Evolutionary conservation across 139 green algal species (phyloP), one percentile per base, ranked within the genome.

Genomic region (Chlorella sp.): DNA sequence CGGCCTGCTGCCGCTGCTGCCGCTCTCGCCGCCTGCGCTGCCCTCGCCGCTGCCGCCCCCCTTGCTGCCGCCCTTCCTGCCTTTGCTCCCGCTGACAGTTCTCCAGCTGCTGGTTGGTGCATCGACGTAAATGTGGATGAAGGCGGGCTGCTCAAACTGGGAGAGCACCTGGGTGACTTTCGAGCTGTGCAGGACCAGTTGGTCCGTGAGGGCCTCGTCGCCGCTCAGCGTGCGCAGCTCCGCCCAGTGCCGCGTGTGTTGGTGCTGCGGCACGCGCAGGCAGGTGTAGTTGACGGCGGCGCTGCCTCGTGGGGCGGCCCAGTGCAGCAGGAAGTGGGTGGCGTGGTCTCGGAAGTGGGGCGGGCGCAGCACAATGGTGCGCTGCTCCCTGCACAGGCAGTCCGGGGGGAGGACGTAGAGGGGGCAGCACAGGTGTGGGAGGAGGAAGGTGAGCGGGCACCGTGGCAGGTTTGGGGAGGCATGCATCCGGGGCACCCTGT

Each of bases 101-200:
- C n/a, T n/a, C n/a, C n/a, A n/a, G n/a, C n/a, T n/a, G n/a, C n/a
- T n/a, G n/a, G n/a, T n/a, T n/a, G 48, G 48, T 9, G 48, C 48
- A 57, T 57, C 48, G 7, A 75, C 75, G 28, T 85, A 92, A 4
- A n/a, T 82, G 37, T 96, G 94, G 66, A 96, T 94, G 84, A 91
- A 95, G 2, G 66, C 22, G 18, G n/a, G 53, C 1, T 73, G 30
- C 84, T 95, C 94, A 73, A 95, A 83, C 86, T 95, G 95, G 81
- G 87, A 37, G 9, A 96, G 88, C 3, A 85, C 36, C 9, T 37
- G 11, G 36, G 53, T 85, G 22, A 90, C 60, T 19, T 22, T 5
- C 5, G 87, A 79, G 28, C 32, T 66, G 30, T 88, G 79, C 64
- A 93, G 84, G 36, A 93, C 89, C 90, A 93, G 68, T 86, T 86